These are phyloP conservation scores for Oryza rufipogon DNA, from an alignment of 176 grass and related monocot genomes.

Conservation along the genomic window DNA sequence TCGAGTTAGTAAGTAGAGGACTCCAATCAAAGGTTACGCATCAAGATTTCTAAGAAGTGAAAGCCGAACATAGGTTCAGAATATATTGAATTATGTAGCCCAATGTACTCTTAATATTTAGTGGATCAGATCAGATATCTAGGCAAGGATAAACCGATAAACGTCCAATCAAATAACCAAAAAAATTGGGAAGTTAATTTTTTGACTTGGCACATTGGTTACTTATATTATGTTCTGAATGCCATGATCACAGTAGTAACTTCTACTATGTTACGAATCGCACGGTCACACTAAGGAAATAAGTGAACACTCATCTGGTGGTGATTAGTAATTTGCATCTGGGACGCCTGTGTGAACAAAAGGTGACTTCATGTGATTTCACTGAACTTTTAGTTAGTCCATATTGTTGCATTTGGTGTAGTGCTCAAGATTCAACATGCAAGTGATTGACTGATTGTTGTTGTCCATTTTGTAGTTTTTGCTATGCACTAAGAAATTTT, in stretches of 20 bases:
- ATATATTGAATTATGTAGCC: not conserved
- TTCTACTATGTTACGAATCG: conserved; percentile 1
- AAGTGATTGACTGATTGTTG: not conserved
- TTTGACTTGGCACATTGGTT: conserved; percentile 4
- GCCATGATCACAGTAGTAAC: not conserved
- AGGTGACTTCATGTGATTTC: not conserved
- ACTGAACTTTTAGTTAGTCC: not conserved
- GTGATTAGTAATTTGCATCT: conserved; percentile 1
- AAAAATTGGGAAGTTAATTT: not conserved
- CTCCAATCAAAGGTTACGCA: not conserved
- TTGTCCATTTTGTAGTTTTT: conserved; percentile 8
- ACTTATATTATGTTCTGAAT: too few relatives aligned
- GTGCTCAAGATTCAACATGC: conserved; percentile 8
- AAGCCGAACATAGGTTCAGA: not conserved
- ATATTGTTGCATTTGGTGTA: not conserved
- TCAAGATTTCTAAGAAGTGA: not conserved
- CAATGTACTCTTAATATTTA: not conserved
- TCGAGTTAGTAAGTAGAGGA: conserved; percentile 2
- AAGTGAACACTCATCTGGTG: not conserved
- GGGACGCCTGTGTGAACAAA: not conserved
- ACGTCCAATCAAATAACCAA: not conserved
- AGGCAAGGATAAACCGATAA: not conserved
- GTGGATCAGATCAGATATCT: not conserved
- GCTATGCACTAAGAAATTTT: not conserved
- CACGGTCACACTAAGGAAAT: not conserved